These are phyloP conservation scores for Pilaira anomala DNA, from an alignment of 192 early-diverging fungal genomes.

Conservation along the genomic window DNA sequence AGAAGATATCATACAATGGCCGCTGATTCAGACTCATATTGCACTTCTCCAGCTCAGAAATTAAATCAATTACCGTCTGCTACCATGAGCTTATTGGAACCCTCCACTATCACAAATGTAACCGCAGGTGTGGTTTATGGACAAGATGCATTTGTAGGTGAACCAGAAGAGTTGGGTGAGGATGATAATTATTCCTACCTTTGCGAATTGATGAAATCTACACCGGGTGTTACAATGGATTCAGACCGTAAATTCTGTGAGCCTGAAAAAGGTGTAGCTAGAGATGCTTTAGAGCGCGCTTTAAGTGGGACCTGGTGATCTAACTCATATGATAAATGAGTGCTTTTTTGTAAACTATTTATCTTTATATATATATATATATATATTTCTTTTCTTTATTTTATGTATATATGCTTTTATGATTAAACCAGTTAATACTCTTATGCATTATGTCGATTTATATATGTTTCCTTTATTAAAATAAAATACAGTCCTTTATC, in stretches of 20 bases:
- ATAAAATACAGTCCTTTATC: no score
- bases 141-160: slow-evolving; percentile 20
- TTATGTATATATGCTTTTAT: no score
- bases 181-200: slow-evolving; percentile 17
- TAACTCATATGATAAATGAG: no score
- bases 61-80: background rate
- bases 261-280: no score
- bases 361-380: no score
- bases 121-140: slow-evolving; percentile 1
- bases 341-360: no score
- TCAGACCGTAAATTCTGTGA: slow-evolving; percentile 13
- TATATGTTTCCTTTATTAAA: no score
- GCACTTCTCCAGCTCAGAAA: slow-evolving; percentile 13
- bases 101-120: background rate
- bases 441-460: no score
- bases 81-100: background rate
- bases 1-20: slow-evolving; percentile 14
- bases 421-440: no score
- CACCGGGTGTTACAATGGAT: slow-evolving; percentile 9
- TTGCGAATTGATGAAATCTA: slow-evolving; percentile 7
- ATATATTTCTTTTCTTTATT: no score
- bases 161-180: slow-evolving; percentile 35
- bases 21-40: slow-evolving; percentile 19
- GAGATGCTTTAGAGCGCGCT: no score
- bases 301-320: no score